A percentile compares a stretch with the other conserved stretches of the same genome.
Evolutionary conservation across 805 yeast species (phyloP).

Genomic region (Candida silvatica): DNA sequence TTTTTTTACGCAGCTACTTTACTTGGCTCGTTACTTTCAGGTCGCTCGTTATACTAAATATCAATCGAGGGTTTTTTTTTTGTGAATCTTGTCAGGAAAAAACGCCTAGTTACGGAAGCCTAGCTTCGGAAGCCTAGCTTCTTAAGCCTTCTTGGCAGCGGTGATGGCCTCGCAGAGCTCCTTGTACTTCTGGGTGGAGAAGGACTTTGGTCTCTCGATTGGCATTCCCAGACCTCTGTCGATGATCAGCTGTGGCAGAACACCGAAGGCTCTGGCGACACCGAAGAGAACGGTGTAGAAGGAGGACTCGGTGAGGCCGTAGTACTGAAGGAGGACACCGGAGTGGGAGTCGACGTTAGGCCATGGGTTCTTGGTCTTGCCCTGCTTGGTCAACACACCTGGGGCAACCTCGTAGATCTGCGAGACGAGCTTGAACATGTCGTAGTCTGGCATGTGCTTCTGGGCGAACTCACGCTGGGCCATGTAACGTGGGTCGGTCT

Average conservation of each 20-base stretch:
- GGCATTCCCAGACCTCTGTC: constrained; percentile 79
- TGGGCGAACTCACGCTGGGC: constrained; percentile 81
- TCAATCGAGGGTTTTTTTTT: too few species aligned
- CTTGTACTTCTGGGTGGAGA: constrained; percentile 88
- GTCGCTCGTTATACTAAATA: too few species aligned
- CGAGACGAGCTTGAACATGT: constrained; percentile 69
- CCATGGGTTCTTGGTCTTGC: constrained; percentile 91
- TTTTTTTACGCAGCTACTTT: too few species aligned
- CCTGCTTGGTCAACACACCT: constrained; percentile 69
- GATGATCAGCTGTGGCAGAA: constrained; percentile 73
- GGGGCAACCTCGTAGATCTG: constrained; percentile 79
- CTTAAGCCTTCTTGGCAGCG: too few species aligned
- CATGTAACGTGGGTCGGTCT: constrained; percentile 82
- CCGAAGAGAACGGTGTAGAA: constrained; percentile 85
- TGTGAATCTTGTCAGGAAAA: too few species aligned
- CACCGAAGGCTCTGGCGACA: constrained; percentile 83
- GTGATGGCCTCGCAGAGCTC: constrained; percentile 53
- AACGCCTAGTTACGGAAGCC: too few species aligned
- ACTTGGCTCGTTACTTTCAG: too few species aligned
- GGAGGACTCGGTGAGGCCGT: constrained; percentile 73
- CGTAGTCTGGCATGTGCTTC: constrained; percentile 69
- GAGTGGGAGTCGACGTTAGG: constrained; percentile 88
- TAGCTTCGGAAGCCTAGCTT: too few species aligned
- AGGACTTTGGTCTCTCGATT: constrained; percentile 86
- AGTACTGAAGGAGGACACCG: constrained; percentile 78